These are phyloP conservation scores for Aspergillus conjunctus DNA, from an alignment of 495 filamentous ascomycete genomes.

Conservation along the genomic window DNA sequence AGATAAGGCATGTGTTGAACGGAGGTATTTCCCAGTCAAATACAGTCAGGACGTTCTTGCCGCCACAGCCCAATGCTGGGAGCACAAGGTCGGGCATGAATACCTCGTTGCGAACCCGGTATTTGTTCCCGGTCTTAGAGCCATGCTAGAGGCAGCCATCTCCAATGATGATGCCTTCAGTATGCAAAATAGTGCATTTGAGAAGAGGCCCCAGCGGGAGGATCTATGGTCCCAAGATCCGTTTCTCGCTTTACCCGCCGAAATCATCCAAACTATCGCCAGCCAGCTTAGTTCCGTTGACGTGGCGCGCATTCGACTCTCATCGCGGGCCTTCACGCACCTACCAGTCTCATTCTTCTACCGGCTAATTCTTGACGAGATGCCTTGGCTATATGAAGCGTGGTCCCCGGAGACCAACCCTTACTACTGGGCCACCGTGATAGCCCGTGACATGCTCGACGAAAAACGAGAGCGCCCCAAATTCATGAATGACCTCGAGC, in stretches of 20 bases:
- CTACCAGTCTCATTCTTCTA: conserved; percentile 32
- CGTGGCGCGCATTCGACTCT: conserved; percentile 27
- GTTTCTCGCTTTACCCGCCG: conserved; percentile 25
- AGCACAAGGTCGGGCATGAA: conserved; percentile 17
- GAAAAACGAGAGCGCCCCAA: conserved; percentile 11
- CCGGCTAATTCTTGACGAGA: conserved; percentile 28
- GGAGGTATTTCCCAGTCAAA: conserved; percentile 23
- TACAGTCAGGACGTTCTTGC: conserved; percentile 11
- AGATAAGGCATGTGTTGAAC: conserved; percentile 13
- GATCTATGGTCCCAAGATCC: conserved; percentile 15
- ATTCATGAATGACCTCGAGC: background rate
- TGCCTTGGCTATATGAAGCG: conserved; percentile 39
- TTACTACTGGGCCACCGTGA: background rate
- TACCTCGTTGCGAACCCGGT: conserved; percentile 34
- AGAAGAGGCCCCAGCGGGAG: background rate
- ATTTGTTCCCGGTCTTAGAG: conserved; percentile 21
- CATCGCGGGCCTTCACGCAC: conserved; percentile 25
- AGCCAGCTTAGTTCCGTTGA: conserved; percentile 22
- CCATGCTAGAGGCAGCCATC: conserved; percentile 18
- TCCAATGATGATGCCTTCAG: background rate
- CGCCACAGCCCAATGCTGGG: conserved; percentile 22
- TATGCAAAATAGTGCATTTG: background rate
- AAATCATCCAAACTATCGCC: conserved; percentile 26
- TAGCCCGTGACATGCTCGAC: background rate
- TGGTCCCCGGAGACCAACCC: conserved; percentile 6